Evolutionary conservation across 106 monocot genomes (phyloP), one percentile per base, ranked within the genome.

Genomic region (Platanthera guangdongensis): DNA sequence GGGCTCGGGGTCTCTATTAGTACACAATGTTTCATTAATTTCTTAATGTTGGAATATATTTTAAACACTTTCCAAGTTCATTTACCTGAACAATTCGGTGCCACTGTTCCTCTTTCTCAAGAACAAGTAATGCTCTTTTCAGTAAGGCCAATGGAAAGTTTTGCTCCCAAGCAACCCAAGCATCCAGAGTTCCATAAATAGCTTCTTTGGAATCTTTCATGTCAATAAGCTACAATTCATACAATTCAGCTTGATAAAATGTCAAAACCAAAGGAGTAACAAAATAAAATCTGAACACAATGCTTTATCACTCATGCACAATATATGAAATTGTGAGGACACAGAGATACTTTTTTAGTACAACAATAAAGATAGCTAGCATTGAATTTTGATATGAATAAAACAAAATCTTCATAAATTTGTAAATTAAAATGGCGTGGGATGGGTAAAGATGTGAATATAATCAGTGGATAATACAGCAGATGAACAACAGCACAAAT

Each of bases 81-180:
- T 78, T 39, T 77, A 94, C 94, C 88, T 99, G 99, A 80, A 94
- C 86, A 88, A 94, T 60, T 75, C 87, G 83, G 80, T 99, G 99
- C 94, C 94, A 94, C 47, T 99, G 88, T 81, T 92, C 89, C 28
- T 84, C 80, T 80, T 92, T 94, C 59, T 94, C 79, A 85, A 99
- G 94, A 83, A 75, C 85, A 75, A 86, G 21, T 76, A 99, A 77
- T 79, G 90, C 89, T 73, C 77, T 77, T 78, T 86, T 99, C 14
- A 99, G 60, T 15, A 84, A 53, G 22, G 73, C 82, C 46, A 94
- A 76, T 57, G 99, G 99, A 76, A 99, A 94, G n/a, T 63, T 81
- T 50, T 51, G 91, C 81, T 99, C 94, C 89, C 87, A 94, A 32
- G 99, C 94, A 79, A 94, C 92, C 94, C 94, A 99, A 77, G 92